Percentiles rank a stretch among this genome's conserved stretches.
Evolutionary conservation across 2,329 filamentous ascomycete genomes (phyloP).

Genomic region (Acephala macrosclerotiorum): DNA sequence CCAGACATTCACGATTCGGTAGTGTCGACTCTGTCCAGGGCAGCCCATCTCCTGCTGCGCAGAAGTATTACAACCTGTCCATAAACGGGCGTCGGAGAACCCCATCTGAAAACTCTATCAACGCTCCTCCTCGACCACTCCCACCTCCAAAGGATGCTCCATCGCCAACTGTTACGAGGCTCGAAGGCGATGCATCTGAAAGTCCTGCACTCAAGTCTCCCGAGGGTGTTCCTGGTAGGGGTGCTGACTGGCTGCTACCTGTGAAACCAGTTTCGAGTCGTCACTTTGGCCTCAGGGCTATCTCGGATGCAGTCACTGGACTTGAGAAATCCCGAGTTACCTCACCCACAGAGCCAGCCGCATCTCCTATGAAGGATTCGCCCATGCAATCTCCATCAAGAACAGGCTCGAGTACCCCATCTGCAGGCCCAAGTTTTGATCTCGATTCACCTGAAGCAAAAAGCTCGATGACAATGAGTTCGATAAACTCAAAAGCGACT

Average conservation of each 20-base stretch:
- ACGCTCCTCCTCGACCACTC: constrained; percentile 67
- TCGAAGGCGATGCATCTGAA: constrained; percentile 51
- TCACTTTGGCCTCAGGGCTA: constrained; percentile 78
- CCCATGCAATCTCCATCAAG: constrained; percentile 70
- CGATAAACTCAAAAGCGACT: constrained; percentile 52
- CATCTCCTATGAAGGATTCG: constrained; percentile 57
- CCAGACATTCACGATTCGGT: constrained; percentile 78
- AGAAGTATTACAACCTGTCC: constrained; percentile 71
- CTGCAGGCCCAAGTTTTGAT: constrained; percentile 75
- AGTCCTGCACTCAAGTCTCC: constrained; percentile 47
- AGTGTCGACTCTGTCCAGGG: constrained; percentile 80
- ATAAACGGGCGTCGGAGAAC: constrained; percentile 44
- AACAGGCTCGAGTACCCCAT: constrained; percentile 78
- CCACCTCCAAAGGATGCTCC: constrained; percentile 62
- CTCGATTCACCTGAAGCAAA: constrained; percentile 76
- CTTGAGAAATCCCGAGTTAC: constrained; percentile 59
- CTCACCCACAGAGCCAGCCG: constrained; percentile 53
- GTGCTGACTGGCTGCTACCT: constrained; percentile 58
- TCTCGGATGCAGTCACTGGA: constrained; percentile 76
- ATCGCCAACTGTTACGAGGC: constrained; percentile 66
- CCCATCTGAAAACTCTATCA: constrained; percentile 58
- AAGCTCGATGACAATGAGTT: constrained; percentile 54
- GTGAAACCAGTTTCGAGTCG: constrained; percentile 55
- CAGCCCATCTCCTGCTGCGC: constrained; percentile 63
- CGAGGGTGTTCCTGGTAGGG: constrained; percentile 51